Evolutionary conservation across 2,329 filamentous ascomycete species (phyloP), one percentile per base, ranked within the genome.

Genomic region (Ascochyta fabae): DNA sequence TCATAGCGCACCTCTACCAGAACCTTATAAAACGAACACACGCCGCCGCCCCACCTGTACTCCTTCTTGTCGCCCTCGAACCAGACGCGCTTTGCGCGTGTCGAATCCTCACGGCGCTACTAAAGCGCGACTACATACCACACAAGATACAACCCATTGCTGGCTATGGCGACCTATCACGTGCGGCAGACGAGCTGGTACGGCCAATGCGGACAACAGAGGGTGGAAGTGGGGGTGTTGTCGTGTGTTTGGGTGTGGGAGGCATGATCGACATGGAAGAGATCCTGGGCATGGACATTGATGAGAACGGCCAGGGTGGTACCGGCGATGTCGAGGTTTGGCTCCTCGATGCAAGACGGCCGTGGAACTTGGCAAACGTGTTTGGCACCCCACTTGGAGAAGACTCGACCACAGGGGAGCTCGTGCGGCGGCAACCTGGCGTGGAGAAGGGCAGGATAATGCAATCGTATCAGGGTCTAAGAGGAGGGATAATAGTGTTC

Each of bases 121-220:
- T 99, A 58, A 97, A 96, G 78, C 90, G 94, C 82, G 95, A 99
- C 81, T 98, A 96, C 73, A 96, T 99, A 66, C 91, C 90, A 13
- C 94, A 98, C 80, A 98, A 97, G 78, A 96, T 98, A 70, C 91
- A 97, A 70, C 95, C 95, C 1, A 89, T 99, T 50, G 87, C 91
- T 19, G 95, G 95, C 51, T 98, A 97, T 86, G 88, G 86, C 62
- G 95, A 98, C 74, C 85, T 99, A 42, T 84, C 91, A 70, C 88
- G 86, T 65, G 89, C 89, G 22, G 93, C 93, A 41, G 84, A 86
- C 69, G 87, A 93, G 63, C 82, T 96, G 40, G 89, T 97, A 36
- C 83, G 82, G 50, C 92, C 92, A 10, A 92, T 97, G 91, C 93
- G 92, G 82, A 88, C 90, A 70, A 87, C 86, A 27, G 84, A 89